phyloP scores from a whole-genome alignment of 2,329 filamentous ascomycete species.

The Colletotrichum sp. region DNA sequence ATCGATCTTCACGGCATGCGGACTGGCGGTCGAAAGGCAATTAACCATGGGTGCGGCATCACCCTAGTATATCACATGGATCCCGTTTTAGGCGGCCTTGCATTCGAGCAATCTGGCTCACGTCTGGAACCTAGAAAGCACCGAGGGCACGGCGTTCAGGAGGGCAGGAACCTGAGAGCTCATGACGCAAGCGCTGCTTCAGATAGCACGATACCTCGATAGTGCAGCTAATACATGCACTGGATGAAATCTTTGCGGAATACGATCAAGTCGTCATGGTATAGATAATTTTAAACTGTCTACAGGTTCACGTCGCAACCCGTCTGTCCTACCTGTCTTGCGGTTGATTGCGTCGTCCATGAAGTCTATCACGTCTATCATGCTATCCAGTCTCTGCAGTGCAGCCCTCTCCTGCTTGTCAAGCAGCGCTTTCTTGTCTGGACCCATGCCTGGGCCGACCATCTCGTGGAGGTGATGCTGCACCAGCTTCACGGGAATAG shows the following conservation, averaged over 20 bases:
- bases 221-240: conserved; percentile 1
- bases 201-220: not conserved
- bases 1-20: not conserved
- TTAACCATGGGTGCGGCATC: not conserved
- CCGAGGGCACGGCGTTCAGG: conserved; percentile 4
- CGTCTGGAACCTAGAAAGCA: not conserved
- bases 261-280: not conserved
- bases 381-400: conserved; percentile 54
- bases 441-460: conserved; percentile 61
- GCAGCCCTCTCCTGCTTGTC: conserved; percentile 59
- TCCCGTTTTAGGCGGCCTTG: not conserved
- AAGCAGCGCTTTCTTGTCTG: conserved; percentile 57
- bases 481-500: conserved; percentile 67
- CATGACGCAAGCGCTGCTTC: conserved; percentile 6
- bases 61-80: conserved; percentile 2
- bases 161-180: not conserved
- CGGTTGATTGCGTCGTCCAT: conserved; percentile 55
- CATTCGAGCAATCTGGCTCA: not conserved
- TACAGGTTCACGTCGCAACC: not conserved
- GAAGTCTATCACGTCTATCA: conserved; percentile 66
- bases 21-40: not conserved
- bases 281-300: not conserved
- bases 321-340: conserved; percentile 18
- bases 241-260: not conserved
- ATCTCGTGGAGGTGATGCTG: conserved; percentile 73